Evolutionary conservation across 1,284 basidiomycete species (phyloP).

Genomic region (Leucoagaricus sp.): DNA sequence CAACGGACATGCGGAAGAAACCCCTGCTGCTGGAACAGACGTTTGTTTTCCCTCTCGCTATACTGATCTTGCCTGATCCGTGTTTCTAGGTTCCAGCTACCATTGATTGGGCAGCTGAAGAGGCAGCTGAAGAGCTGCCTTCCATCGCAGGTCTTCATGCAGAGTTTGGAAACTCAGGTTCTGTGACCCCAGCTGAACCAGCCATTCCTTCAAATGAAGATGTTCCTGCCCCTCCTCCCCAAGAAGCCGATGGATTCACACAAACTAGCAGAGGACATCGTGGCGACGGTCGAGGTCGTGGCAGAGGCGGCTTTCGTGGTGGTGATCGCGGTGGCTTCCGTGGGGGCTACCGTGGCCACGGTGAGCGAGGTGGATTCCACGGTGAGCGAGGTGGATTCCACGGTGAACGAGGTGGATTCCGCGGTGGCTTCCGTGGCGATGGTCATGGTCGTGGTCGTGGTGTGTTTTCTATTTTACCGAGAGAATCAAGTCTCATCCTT

Average conservation of each 20-base stretch:
- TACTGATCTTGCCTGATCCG: conserved; percentile 16
- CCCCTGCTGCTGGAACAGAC: conserved; percentile 13
- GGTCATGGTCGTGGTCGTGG: conserved; percentile 18
- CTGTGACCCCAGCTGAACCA: conserved; percentile 52
- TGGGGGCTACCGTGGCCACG: conserved; percentile 38
- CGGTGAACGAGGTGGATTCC: conserved; percentile 34
- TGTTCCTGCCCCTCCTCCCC: conserved; percentile 23
- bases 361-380: conserved; percentile 30
- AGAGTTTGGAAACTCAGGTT: conserved; percentile 49
- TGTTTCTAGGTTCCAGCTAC: conserved; percentile 26
- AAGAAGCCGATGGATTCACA: conserved; percentile 63
- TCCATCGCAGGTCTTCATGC: conserved; percentile 58
- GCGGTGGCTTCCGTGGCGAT: conserved; percentile 32
- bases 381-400: conserved; percentile 25
- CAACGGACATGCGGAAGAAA: conserved; percentile 23
- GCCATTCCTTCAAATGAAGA: conserved; percentile 20
- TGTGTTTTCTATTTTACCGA: not conserved
- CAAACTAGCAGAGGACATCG: conserved; percentile 16
- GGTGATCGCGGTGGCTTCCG: conserved; percentile 42
- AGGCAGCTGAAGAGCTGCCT: conserved; percentile 55
- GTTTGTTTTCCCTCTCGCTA: conserved; percentile 21
- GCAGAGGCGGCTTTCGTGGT: conserved; percentile 36
- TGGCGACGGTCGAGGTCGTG: conserved; percentile 34
- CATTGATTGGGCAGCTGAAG: conserved; percentile 66
- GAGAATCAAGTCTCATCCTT: not conserved